Conservation (phyloP, 2,329 filamentous ascomycete genomes). For the Verticillium isaacii region DNA sequence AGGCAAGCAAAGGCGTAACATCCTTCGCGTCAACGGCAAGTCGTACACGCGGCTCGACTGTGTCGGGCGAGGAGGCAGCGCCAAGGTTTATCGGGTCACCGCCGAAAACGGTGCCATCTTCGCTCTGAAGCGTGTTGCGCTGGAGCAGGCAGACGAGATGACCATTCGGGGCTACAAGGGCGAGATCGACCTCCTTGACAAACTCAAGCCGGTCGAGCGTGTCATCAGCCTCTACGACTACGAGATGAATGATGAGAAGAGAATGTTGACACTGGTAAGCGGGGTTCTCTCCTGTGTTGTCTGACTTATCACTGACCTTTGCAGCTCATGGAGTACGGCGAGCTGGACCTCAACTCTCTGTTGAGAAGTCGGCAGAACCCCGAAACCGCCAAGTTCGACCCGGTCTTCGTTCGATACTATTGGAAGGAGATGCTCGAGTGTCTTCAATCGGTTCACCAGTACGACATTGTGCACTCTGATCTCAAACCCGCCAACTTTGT, state of each 20-base stretch:
- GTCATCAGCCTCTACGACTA: constrained; percentile 90
- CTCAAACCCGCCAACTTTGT: constrained; percentile 97
- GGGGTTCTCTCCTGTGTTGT: not conserved
- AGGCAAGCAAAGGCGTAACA: constrained; percentile 69
- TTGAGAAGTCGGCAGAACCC: constrained; percentile 68
- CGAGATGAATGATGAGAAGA: constrained; percentile 89
- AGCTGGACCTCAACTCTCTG: constrained; percentile 86
- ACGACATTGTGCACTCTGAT: constrained; percentile 94
- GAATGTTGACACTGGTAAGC: constrained; percentile 75
- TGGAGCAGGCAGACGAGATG: constrained; percentile 82
- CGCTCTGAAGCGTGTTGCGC: constrained; percentile 85
- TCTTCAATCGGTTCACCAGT: constrained; percentile 79
- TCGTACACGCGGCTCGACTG: constrained; percentile 85
- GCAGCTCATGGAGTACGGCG: constrained; percentile 94
- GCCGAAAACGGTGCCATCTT: constrained; percentile 96
- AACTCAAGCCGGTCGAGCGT: constrained; percentile 77
- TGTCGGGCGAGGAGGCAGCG: constrained; percentile 87
- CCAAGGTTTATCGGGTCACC: constrained; percentile 92
- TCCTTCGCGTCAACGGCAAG: constrained; percentile 86
- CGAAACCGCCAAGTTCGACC: constrained; percentile 73
- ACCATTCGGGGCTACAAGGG: constrained; percentile 87
- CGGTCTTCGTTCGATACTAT: constrained; percentile 91
- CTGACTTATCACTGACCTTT: not conserved
- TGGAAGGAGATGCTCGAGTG: constrained; percentile 99
- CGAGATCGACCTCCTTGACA: constrained; percentile 86